Base-by-base conservation (phyloP, 2,329 filamentous ascomycete genomes). In the Aspergillus vadensis region DNA sequence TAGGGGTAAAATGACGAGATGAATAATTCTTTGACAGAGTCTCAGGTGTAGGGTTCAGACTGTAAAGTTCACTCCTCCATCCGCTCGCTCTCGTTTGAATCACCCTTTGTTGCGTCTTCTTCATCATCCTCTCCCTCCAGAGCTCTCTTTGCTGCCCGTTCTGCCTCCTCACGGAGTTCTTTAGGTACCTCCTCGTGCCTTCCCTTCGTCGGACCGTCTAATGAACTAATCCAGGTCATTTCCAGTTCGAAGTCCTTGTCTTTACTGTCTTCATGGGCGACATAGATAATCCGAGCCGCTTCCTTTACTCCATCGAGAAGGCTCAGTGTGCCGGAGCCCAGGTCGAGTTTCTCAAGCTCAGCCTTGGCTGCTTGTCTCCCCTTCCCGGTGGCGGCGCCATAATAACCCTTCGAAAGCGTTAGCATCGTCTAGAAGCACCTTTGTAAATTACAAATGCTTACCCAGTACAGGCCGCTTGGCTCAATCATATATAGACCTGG, bases 181-280 rank as follows among this genome's bases (percentile, higher is more conserved):
- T 91, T 93, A 59, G 95, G 95, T 60, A 99, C 95, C 79, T 96
- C 92, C 78, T 94, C 85, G 75, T 99, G 95, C 71, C 89, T 87
- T 65, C 95, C 95, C 82, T 96, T 94, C 64, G 93, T 98, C 38
- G 93, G 92, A 5, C 93, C 94, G 67, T 91, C 86, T 51, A 88
- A 79, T 56, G 85, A 86, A 78, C 92, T 97, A 77, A 98, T 91
- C 95, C 95, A 99, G 61, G 91, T 96, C 92, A 99, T 96, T 83
- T 99, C 95, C 62, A 99, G 84, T 86, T 99, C 95, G 73, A 98
- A 99, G 67, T 98, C 95, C 84, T 99, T 99, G 81, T 98, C 95
- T 83, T 98, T 98, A 84, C 94, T 98, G 78, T 99, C 95, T 78
- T 98, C 95, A 76, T 99, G 95, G 52, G 94, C 93, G 62, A 97